phyloP scores from a whole-genome alignment of 1,284 basidiomycete species.

The Apiotrichum laibachii region DNA sequence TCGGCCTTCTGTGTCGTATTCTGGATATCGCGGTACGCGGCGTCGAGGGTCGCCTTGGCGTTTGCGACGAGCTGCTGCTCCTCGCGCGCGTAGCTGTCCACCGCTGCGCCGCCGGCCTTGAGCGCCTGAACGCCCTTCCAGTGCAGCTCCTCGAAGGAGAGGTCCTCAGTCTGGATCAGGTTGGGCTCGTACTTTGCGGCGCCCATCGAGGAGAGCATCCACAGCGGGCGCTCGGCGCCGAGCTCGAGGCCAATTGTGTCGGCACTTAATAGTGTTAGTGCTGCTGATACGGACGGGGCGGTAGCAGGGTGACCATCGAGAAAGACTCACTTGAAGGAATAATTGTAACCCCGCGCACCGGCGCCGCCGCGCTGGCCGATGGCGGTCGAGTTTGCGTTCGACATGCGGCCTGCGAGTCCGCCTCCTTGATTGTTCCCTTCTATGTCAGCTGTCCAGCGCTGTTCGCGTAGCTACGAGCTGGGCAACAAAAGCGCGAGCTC shows the following conservation, averaged over 20 bases:
- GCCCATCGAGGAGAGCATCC: conserved; percentile 78
- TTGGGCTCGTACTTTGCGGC: conserved; percentile 68
- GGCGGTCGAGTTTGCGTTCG: conserved; percentile 22
- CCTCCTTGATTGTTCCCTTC: conserved; percentile 7
- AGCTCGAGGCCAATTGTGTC: conserved; percentile 41
- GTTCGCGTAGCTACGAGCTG: background rate
- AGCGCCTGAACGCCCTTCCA: conserved; percentile 63
- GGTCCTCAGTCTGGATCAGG: conserved; percentile 66
- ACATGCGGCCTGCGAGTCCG: conserved; percentile 7
- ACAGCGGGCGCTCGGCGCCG: conserved; percentile 58
- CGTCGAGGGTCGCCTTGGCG: conserved; percentile 29
- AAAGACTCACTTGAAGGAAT: conserved; percentile 42
- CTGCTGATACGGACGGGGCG: background rate
- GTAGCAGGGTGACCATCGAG: background rate
- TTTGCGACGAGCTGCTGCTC: conserved; percentile 29
- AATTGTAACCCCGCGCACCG: conserved; percentile 9
- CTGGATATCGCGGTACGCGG: conserved; percentile 30
- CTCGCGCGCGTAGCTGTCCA: conserved; percentile 32
- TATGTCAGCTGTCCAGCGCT: no score
- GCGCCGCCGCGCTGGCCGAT: conserved; percentile 13
- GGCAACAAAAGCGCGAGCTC: background rate
- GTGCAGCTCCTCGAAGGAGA: conserved; percentile 77
- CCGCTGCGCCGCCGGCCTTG: conserved; percentile 2
- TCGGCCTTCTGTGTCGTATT: conserved; percentile 31
- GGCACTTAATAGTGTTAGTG: conserved; percentile 25